Conservation (phyloP, 2,329 filamentous ascomycete genomes). For the Microdochium trichocladiopsis region DNA sequence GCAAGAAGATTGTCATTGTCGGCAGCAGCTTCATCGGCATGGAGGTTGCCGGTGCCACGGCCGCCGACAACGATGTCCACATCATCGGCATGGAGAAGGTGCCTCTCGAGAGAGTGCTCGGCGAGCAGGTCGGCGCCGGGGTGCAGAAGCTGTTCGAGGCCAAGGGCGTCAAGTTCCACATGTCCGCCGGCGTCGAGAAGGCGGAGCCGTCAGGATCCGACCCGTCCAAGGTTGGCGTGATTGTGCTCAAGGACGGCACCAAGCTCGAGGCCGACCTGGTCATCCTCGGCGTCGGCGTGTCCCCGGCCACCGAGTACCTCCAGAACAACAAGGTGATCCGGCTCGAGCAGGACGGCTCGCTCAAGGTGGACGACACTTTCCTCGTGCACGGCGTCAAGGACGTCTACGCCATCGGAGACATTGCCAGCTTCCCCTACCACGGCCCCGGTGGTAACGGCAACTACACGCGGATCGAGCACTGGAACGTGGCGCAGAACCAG, state of each 20-base stretch:
- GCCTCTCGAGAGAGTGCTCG: conserved; percentile 82
- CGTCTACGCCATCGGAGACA: conserved; percentile 91
- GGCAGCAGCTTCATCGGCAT: conserved; percentile 97
- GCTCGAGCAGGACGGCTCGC: conserved; percentile 77
- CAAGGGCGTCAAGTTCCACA: conserved; percentile 82
- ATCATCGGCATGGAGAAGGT: conserved; percentile 83
- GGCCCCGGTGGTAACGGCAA: conserved; percentile 75
- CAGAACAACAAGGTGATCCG: conserved; percentile 61
- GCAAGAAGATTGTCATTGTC: conserved; percentile 87
- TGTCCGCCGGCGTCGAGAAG: conserved; percentile 75
- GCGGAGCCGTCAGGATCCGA: conserved; percentile 65
- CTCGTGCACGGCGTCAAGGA: conserved; percentile 68
- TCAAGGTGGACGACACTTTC: conserved; percentile 76
- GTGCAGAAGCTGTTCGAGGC: conserved; percentile 75
- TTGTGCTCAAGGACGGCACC: conserved; percentile 81
- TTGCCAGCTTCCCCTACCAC: conserved; percentile 89
- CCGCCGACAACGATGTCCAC: conserved; percentile 74
- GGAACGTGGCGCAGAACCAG: conserved; percentile 94
- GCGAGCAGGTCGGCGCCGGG: conserved; percentile 70
- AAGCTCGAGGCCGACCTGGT: conserved; percentile 81
- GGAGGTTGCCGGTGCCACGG: conserved; percentile 84
- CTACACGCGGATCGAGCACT: conserved; percentile 85
- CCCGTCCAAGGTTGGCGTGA: conserved; percentile 66
- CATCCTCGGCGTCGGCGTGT: conserved; percentile 83
- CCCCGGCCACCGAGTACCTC: conserved; percentile 78